Evolutionary conservation across 2,329 filamentous ascomycete genomes (phyloP).

Genomic region (Colletotrichum karsti): DNA sequence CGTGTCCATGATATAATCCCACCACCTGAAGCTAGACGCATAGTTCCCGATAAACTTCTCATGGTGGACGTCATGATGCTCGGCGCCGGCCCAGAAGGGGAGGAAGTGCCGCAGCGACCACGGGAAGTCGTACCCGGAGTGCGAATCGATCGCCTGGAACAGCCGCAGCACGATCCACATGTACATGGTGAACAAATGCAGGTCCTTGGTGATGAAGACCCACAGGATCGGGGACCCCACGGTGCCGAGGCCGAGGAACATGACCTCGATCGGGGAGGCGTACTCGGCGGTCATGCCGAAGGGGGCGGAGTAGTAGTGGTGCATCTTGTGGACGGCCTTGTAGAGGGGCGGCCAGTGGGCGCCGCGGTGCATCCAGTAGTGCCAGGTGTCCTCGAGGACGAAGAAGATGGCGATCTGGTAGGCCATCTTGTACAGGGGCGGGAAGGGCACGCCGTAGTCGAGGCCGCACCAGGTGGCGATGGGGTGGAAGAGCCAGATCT

Average conservation of each 20-base stretch:
- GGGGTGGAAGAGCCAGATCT: slow-evolving; percentile 99
- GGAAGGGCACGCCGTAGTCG: slow-evolving; percentile 89
- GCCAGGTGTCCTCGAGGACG: slow-evolving; percentile 95
- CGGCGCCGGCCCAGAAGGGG: slow-evolving; percentile 96
- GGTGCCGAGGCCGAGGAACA: slow-evolving; percentile 89
- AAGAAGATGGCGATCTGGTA: slow-evolving; percentile 95
- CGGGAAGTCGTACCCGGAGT: slow-evolving; percentile 98
- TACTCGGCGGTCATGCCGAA: slow-evolving; percentile 98
- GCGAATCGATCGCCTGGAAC: slow-evolving; percentile 97
- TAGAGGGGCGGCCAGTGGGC: slow-evolving; percentile 96
- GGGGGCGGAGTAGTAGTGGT: slow-evolving; percentile 98
- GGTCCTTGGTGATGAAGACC: slow-evolving; percentile 82
- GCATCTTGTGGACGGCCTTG: slow-evolving; percentile 97
- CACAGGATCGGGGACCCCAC: slow-evolving; percentile 85
- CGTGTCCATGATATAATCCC: slow-evolving; percentile 94
- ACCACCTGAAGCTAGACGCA: slow-evolving; percentile 97
- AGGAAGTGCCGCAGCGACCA: slow-evolving; percentile 96
- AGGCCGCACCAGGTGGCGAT: slow-evolving; percentile 93
- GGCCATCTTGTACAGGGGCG: slow-evolving; percentile 83
- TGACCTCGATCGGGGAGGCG: slow-evolving; percentile 95
- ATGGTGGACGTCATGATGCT: slow-evolving; percentile 97
- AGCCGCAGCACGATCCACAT: slow-evolving; percentile 91
- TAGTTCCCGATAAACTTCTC: slow-evolving; percentile 99
- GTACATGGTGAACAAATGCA: slow-evolving; percentile 98
- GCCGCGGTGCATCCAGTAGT: slow-evolving; percentile 94